Evolutionary conservation across 73 alveolate species (phyloP).

Genomic region (Urostyla sp.): DNA sequence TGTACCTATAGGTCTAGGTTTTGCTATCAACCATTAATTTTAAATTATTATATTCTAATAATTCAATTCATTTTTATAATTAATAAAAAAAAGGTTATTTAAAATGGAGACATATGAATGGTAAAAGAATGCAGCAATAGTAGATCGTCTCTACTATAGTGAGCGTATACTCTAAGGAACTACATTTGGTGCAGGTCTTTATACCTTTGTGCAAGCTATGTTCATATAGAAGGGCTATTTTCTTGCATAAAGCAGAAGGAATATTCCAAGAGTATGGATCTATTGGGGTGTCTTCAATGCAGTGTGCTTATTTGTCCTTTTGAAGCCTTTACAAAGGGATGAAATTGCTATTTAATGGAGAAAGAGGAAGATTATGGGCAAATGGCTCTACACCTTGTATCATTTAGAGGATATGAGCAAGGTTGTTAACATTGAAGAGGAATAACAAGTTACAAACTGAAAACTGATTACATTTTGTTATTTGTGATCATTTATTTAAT

Average conservation of each 20-base stretch:
- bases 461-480: neutral
- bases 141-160: slow-evolving; percentile 64
- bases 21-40: slow-evolving; percentile 11
- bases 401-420: slow-evolving; percentile 62
- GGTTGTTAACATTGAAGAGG: neutral
- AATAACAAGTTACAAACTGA: neutral
- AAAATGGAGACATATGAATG: slow-evolving; percentile 74
- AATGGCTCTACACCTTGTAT: slow-evolving; percentile 70
- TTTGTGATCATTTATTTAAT: too few relatives aligned
- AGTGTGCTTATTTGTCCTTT: slow-evolving; percentile 58
- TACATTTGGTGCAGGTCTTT: slow-evolving; percentile 46
- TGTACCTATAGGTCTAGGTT: neutral
- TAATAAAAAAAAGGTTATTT: slow-evolving; percentile 22
- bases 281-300: slow-evolving; percentile 61
- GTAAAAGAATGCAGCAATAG: slow-evolving; percentile 75
- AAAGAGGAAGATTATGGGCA: slow-evolving; percentile 74
- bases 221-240: slow-evolving; percentile 60
- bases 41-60: neutral
- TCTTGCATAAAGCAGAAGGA: slow-evolving; percentile 35
- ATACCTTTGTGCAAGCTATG: slow-evolving; percentile 39
- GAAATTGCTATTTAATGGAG: slow-evolving; percentile 71
- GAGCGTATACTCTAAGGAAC: slow-evolving; percentile 59
- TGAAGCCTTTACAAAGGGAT: slow-evolving; percentile 64
- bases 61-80: neutral
- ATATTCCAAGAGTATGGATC: slow-evolving; percentile 69